Percentiles rank a stretch among this genome's conserved stretches.
phyloP scores from a whole-genome alignment of 208 protist species.

The Acanthamoeba sp. region DNA sequence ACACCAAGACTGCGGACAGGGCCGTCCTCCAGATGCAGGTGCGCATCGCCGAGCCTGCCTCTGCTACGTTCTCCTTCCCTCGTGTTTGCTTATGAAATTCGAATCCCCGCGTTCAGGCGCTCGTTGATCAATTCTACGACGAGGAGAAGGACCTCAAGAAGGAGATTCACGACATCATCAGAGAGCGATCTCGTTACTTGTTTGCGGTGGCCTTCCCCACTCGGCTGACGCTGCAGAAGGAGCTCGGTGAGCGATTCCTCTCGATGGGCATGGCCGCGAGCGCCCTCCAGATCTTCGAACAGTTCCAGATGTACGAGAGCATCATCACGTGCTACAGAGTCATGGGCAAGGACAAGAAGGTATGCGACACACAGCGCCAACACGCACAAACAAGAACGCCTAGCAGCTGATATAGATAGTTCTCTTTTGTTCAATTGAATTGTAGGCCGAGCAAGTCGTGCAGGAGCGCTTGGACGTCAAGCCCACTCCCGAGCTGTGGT shows the following conservation, averaged over 20 bases:
- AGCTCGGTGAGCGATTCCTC: conserved; percentile 84
- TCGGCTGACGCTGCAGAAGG: conserved; percentile 73
- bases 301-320: conserved; percentile 87
- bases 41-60: too few relatives aligned
- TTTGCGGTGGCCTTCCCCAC: conserved; percentile 77
- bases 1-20: conserved; percentile 78
- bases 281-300: conserved; percentile 86
- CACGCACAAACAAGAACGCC: too few relatives aligned
- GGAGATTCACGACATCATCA: conserved; percentile 34
- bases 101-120: conserved; percentile 78
- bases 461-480: conserved; percentile 53
- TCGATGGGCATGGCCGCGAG: conserved; percentile 80
- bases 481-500: conserved; percentile 83
- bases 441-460: conserved; percentile 82
- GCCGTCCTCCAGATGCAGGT: conserved; percentile 49
- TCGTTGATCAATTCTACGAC: conserved; percentile 89
- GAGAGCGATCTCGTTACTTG: conserved; percentile 58
- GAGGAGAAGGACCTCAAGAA: conserved; percentile 13
- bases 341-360: conserved; percentile 81
- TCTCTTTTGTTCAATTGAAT: background rate
- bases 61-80: too few relatives aligned
- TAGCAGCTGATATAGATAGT: conserved; percentile 27
- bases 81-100: too few relatives aligned
- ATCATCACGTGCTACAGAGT: conserved; percentile 83
- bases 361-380: background rate